These are phyloP conservation scores for Acanthamoeba lenticulata DNA, from an alignment of 208 protist species.

Conservation along the genomic window DNA sequence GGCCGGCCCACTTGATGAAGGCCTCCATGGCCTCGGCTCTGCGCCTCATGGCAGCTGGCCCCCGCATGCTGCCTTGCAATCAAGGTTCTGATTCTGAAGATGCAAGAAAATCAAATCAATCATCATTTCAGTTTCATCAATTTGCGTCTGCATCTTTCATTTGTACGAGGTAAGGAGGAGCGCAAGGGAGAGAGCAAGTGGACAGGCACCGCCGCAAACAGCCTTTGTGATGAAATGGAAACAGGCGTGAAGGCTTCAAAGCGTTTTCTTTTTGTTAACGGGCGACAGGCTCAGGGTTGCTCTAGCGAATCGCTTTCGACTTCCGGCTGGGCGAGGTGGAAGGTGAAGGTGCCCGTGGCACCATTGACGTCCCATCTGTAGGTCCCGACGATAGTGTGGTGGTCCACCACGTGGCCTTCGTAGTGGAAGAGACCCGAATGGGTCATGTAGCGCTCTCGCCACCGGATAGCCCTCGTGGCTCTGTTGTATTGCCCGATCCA, in stretches of 20 bases:
- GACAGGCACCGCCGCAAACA: no score
- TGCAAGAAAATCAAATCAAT: no score
- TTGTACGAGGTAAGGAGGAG: no score
- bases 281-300: no score
- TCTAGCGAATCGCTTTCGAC: no score
- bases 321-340: neutral
- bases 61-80: neutral
- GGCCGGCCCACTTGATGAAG: neutral
- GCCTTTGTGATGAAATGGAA: no score
- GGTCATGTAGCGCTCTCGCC: neutral
- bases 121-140: no score
- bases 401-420: neutral
- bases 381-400: neutral
- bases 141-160: no score
- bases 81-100: no score
- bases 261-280: no score
- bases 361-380: neutral
- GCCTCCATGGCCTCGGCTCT: neutral
- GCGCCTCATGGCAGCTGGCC: neutral
- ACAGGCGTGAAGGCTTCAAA: no score
- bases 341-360: neutral
- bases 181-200: no score
- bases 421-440: neutral
- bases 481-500: neutral
- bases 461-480: neutral